A percentile compares a stretch with the other conserved stretches of the same genome.
Conservation (phyloP, 2,329 filamentous ascomycete species). For the Aspergillus japonicus region DNA sequence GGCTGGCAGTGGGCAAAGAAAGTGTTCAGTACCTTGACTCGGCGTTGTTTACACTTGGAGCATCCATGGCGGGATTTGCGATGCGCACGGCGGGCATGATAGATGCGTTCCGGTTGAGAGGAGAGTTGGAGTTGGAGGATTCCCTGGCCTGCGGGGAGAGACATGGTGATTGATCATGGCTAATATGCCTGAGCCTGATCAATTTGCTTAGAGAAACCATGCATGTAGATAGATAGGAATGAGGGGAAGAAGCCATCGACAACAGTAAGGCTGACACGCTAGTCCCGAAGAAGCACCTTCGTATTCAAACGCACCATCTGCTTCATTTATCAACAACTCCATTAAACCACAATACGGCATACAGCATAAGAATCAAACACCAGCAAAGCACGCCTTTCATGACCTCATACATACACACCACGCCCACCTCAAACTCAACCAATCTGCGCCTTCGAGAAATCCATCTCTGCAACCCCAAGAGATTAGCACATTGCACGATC, state of each 20-base stretch:
- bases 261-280: neutral
- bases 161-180: neutral
- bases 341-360: neutral
- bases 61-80: constrained; percentile 38
- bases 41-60: constrained; percentile 34
- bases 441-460: constrained; percentile 66
- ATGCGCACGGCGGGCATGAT: constrained; percentile 33
- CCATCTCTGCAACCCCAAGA: constrained; percentile 54
- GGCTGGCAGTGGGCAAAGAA: too few relatives aligned
- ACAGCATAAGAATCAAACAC: neutral
- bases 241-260: neutral
- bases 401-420: constrained; percentile 24
- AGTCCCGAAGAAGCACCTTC: neutral
- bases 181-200: too few relatives aligned
- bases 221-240: neutral
- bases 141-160: constrained; percentile 18
- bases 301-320: too few relatives aligned
- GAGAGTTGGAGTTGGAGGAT: constrained; percentile 25
- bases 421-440: constrained; percentile 33
- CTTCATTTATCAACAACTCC: neutral
- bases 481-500: neutral
- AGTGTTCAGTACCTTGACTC: constrained; percentile 32
- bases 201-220: neutral
- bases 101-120: constrained; percentile 18
- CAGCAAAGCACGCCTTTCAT: constrained; percentile 5